Evolutionary conservation across 257 asterid genomes (phyloP).

Genomic region (Scutellaria baicalensis): DNA sequence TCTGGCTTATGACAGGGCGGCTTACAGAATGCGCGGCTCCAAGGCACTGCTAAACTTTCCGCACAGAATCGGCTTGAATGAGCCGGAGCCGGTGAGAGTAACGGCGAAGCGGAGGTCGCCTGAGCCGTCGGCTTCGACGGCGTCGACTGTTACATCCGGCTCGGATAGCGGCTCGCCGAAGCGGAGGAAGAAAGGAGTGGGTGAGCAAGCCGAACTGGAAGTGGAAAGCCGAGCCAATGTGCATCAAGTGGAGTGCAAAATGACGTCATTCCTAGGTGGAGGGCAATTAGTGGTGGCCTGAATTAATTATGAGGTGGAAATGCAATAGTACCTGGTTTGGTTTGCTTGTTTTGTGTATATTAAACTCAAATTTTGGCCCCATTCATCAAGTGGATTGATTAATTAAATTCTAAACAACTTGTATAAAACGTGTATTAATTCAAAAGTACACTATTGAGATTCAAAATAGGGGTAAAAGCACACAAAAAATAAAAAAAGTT

Average conservation of each 20-base stretch:
- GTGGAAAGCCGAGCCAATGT: conserved; percentile 42
- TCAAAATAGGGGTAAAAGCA: not conserved
- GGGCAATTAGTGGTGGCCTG: conserved; percentile 39
- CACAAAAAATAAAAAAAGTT: too few species aligned
- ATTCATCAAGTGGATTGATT: conserved; percentile 1
- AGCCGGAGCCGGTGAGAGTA: conserved; percentile 80
- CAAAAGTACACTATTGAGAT: not conserved
- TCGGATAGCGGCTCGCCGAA: conserved; percentile 53
- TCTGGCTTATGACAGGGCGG: conserved; percentile 79
- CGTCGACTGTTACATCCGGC: conserved; percentile 27
- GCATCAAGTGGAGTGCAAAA: conserved; percentile 27
- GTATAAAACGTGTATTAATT: not conserved
- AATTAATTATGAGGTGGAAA: not conserved
- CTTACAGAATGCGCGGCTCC: conserved; percentile 83
- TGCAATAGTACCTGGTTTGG: not conserved
- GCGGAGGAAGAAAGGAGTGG: conserved; percentile 33
- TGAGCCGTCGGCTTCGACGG: conserved; percentile 34
- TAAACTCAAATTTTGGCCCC: conserved; percentile 15
- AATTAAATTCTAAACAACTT: not conserved
- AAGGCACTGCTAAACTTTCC: conserved; percentile 86
- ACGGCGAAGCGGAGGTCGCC: conserved; percentile 57
- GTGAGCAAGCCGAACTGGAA: conserved; percentile 51
- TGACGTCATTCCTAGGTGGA: conserved; percentile 34
- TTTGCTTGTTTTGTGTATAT: conserved; percentile 21
- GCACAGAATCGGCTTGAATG: conserved; percentile 56